Conservation (phyloP, 805 yeast species). For the Nakazawaea molendinolei region DNA sequence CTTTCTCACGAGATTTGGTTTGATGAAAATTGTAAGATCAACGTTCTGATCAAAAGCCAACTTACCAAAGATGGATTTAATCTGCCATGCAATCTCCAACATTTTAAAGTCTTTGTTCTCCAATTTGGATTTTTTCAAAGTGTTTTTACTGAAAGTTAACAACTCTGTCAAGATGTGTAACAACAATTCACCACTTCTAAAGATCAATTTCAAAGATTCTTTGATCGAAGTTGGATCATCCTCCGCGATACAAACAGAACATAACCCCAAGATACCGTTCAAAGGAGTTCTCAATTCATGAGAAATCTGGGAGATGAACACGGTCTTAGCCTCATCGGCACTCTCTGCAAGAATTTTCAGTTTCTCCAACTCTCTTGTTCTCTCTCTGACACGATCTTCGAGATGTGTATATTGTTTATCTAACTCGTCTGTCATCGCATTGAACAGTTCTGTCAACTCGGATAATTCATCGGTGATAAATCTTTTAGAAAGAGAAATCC, state of each 20-base stretch:
- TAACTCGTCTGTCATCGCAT: conserved; percentile 84
- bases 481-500: conserved; percentile 26
- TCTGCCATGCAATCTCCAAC: conserved; percentile 76
- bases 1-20: conserved; percentile 53
- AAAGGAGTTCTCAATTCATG: conserved; percentile 94
- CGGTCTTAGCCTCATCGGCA: conserved; percentile 95
- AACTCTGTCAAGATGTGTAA: conserved; percentile 86
- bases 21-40: conserved; percentile 51
- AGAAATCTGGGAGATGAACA: conserved; percentile 85
- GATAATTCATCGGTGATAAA: conserved; percentile 78
- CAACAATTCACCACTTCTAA: conserved; percentile 85
- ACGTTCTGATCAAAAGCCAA: conserved; percentile 75
- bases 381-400: conserved; percentile 80
- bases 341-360: conserved; percentile 78
- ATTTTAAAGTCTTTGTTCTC: conserved; percentile 80
- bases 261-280: conserved; percentile 94
- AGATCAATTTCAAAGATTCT: conserved; percentile 72
- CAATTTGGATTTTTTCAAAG: conserved; percentile 72
- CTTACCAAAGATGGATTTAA: conserved; percentile 78
- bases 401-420: conserved; percentile 76
- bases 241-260: conserved; percentile 90
- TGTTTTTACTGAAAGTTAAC: conserved; percentile 87
- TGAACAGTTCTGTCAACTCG: conserved; percentile 82
- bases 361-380: conserved; percentile 84
- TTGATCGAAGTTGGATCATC: conserved; percentile 59